These are phyloP conservation scores for Coemansia umbellata DNA, from an alignment of 192 early-diverging fungal genomes.

Conservation along the genomic window DNA sequence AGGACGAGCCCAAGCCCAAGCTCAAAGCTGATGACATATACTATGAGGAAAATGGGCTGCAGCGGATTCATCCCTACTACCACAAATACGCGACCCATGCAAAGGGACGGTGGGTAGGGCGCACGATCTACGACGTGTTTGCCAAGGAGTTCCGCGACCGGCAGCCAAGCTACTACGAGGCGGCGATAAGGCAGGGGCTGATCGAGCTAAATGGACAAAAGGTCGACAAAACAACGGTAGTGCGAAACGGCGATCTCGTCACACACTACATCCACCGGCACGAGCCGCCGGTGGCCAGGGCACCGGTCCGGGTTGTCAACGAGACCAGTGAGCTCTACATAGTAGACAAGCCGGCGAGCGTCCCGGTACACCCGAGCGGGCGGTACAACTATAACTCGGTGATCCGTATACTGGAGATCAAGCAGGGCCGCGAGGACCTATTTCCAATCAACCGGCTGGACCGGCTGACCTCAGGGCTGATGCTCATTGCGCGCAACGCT, in stretches of 20 bases:
- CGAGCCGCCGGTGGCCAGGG: constrained; percentile 82
- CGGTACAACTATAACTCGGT: constrained; percentile 88
- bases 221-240: constrained; percentile 55
- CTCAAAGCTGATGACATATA: constrained; percentile 12
- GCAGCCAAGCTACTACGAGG: constrained; percentile 68
- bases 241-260: constrained; percentile 78
- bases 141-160: constrained; percentile 86
- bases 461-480: constrained; percentile 88
- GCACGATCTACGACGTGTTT: constrained; percentile 77
- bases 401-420: constrained; percentile 61
- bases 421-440: constrained; percentile 56
- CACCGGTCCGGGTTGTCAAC: constrained; percentile 63
- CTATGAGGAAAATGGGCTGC: constrained; percentile 25
- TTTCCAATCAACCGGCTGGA: constrained; percentile 86
- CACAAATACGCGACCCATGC: constrained; percentile 77
- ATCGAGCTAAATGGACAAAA: constrained; percentile 73
- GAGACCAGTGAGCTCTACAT: constrained; percentile 67
- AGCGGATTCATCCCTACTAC: constrained; percentile 75
- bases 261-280: constrained; percentile 87
- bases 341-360: constrained; percentile 85
- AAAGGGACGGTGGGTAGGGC: constrained; percentile 86
- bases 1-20: neutral
- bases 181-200: constrained; percentile 76
- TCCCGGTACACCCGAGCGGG: constrained; percentile 80
- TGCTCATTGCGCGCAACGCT: constrained; percentile 68